Percentiles rank a stretch among this genome's conserved stretches.
These are phyloP conservation scores for Amesomyces nigricolor DNA, from an alignment of 2,329 filamentous ascomycete genomes.

Conservation along the genomic window DNA sequence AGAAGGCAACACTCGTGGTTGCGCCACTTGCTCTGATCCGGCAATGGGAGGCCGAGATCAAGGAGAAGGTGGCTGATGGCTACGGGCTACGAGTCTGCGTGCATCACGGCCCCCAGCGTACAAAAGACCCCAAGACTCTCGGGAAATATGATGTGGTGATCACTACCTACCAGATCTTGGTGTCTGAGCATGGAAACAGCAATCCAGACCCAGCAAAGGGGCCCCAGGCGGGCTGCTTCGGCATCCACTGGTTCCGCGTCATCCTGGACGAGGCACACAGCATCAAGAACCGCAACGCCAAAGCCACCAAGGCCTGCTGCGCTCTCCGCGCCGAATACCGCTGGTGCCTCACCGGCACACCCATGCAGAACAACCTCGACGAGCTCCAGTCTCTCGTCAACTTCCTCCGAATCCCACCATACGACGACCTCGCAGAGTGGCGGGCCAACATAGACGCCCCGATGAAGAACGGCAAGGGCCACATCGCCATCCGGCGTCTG, in stretches of 20 bases:
- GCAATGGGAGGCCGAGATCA: conserved; percentile 94
- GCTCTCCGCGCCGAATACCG: conserved; percentile 79
- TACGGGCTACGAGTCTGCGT: conserved; percentile 76
- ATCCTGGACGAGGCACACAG: conserved; percentile 96
- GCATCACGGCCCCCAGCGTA: conserved; percentile 82
- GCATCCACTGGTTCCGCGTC: conserved; percentile 88
- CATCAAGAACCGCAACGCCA: conserved; percentile 97
- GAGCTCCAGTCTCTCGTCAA: conserved; percentile 90
- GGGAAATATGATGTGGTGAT: conserved; percentile 90
- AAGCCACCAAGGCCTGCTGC: conserved; percentile 88
- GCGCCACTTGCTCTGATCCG: conserved; percentile 91
- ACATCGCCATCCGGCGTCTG: conserved; percentile 79
- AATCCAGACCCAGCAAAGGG: conserved; percentile 51
- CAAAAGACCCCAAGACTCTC: conserved; percentile 70
- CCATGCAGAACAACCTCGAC: conserved; percentile 97
- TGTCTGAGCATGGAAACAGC: conserved; percentile 70
- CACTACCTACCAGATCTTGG: conserved; percentile 92
- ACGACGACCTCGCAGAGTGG: conserved; percentile 80
- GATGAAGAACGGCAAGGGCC: conserved; percentile 83
- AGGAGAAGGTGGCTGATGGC: conserved; percentile 65
- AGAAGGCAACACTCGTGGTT: conserved; percentile 82
- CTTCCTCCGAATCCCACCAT: conserved; percentile 88
- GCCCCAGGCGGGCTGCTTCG: conserved; percentile 77
- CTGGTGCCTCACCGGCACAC: conserved; percentile 94
- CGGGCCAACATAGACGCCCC: conserved; percentile 85